Conservation (phyloP, 257 asterid genomes). For the Voacanga thouarsii region DNA sequence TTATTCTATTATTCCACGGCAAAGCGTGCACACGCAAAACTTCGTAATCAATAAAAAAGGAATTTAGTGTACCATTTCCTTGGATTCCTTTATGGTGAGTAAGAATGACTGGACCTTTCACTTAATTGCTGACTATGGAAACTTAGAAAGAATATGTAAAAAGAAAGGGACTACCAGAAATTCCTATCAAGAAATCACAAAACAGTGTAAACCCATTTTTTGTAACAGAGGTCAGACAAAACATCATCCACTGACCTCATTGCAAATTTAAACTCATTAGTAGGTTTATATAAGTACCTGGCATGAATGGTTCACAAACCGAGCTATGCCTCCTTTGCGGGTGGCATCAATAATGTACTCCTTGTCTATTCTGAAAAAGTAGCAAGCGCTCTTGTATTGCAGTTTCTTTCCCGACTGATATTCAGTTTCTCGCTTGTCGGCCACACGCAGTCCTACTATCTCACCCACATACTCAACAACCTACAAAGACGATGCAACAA, state of each 20-base stretch:
- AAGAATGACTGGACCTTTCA: not conserved
- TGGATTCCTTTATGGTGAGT: not conserved
- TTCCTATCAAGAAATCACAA: not conserved
- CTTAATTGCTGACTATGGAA: not conserved
- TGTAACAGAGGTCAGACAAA: not conserved
- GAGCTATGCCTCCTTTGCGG: constrained; percentile 71
- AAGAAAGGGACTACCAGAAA: not conserved
- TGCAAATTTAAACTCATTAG: not conserved
- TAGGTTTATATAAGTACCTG: constrained; percentile 27
- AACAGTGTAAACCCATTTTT: not conserved
- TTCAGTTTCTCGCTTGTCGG: constrained; percentile 62
- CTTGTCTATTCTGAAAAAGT: constrained; percentile 60
- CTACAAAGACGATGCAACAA: constrained; percentile 25
- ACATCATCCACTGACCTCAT: not conserved
- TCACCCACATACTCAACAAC: constrained; percentile 72
- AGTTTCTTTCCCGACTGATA: constrained; percentile 60
- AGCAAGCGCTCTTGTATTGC: constrained; percentile 66
- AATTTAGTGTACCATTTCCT: not conserved
- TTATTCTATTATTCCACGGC: not conserved
- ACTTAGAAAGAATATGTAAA: not conserved
- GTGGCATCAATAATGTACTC: constrained; percentile 66
- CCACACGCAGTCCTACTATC: constrained; percentile 60
- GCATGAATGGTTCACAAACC: constrained; percentile 72
- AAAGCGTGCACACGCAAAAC: not conserved
- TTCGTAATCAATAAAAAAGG: not conserved